Evolutionary conservation across 2,329 filamentous ascomycete genomes (phyloP), one percentile per base, ranked within the genome.

Genomic region (Microthyrium microscopicum): DNA sequence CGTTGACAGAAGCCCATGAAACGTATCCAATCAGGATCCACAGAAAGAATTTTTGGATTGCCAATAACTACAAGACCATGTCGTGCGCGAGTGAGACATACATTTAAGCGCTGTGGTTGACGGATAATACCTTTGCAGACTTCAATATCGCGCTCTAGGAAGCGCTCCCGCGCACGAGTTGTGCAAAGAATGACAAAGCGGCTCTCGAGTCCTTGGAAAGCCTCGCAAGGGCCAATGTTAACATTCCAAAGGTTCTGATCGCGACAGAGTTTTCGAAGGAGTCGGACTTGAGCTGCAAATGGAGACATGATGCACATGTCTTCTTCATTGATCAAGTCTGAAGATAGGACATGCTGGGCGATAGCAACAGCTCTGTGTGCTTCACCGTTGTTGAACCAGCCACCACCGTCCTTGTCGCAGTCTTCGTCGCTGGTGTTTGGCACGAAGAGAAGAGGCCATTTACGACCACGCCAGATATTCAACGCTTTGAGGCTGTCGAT

Each of bases 171-270:
- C 3, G 51, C 46, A 8, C 58, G 42, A 26, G 58, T 62, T 2
- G 57, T 62, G 38, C 57, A 61, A 5, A 62, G 42, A 29, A 62
- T 56, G 11, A 62, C 52, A 20, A 60, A 52, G 8, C 55, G 46
- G 27, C 49, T 54, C 40, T 62, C 59, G 5, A 61, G 45, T 1
- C 59, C 59, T 38, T 62, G 59, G 31, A 61, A 62, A 15, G 57
- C 58, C 37, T 61, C 59, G 21, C 60, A 43, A 2, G 59, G 59
- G 2, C 59, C 59, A 27, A 62, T 57, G 32, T 61, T 61, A 5
- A 62, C 49, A 18, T 50, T 45, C 42, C 50, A 49, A 6, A 58
- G 40, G 5, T 44, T 30, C 17, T 34, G 43, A 31, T 40, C 41
- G 6, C 59, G 50, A 11, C 60, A 53, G 6, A 45, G 24, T 4